Evolutionary conservation across 768 basidiomycete genomes (phyloP), one percentile per base, ranked within the genome.

Genomic region (Lactarius tabidus): DNA sequence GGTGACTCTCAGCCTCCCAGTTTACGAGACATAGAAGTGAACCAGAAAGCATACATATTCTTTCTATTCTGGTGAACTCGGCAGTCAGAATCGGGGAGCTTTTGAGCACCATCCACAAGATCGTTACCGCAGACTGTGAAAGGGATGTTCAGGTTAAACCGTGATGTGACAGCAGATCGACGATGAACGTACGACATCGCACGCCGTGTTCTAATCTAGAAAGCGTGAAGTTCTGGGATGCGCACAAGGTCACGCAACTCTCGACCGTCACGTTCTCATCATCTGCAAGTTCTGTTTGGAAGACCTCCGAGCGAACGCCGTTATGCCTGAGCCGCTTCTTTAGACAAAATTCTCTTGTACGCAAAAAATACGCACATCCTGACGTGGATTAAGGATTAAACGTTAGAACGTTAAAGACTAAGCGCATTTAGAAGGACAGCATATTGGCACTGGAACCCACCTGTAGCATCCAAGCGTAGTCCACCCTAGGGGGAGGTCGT

Each of bases 21-120:
- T 35, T 29, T 41, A 52, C 18, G 20, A 31, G 23, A n/a, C 10
- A 23, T 23, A 26, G 5, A 41, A 23, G 3, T 14, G 29, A 31
- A 18, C 8, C 18, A 26, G n/a, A 15, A 12, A 1, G 73, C 86
- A 69, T 68, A 89, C 89, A 82, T 79, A 10, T 83, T 41, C 63
- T 85, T 86, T 26, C 91, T 92, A 23, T 80, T 80, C 66, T 93
- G 94, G 0, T 79, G 80, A 87, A 88, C 90, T 72, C 81, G 84
- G 71, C 93, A 95, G 41, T 80, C 80, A 5, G 76, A 74, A 2
- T 82, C 81, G 1, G 77, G 67, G 0, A 80, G 82, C 17, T 70
- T 57, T 1, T 80, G 82, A 1, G 89, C 90, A 15, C 87, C 88
- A 29, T 83, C 79, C 15, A 85, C 77, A 55, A 92, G 76, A 14